Percentiles rank a stretch among this genome's conserved stretches.
These are phyloP conservation scores for Russula sp. DNA, from an alignment of 768 basidiomycete species.

Conservation along the genomic window DNA sequence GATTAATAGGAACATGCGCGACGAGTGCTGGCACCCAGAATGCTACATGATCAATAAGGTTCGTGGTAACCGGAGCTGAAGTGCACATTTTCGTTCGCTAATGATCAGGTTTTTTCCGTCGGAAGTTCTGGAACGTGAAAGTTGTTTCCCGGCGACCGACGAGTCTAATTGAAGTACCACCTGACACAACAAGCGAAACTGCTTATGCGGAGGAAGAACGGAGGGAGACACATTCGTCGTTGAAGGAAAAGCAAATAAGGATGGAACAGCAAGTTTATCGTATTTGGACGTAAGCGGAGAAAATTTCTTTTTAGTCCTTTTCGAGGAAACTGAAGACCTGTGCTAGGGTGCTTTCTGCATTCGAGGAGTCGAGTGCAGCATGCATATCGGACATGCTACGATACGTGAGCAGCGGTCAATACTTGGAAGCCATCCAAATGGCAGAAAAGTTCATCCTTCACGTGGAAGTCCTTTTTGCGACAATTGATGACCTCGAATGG, in stretches of 20 bases:
- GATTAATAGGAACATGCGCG: constrained; percentile 95
- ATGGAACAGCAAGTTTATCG: constrained; percentile 99
- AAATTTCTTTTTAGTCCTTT: background rate
- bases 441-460: constrained; percentile 98
- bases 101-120: constrained; percentile 21
- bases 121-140: constrained; percentile 98
- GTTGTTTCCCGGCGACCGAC: constrained; percentile 72
- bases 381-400: constrained; percentile 99
- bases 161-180: constrained; percentile 43
- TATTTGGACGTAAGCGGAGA: constrained; percentile 82
- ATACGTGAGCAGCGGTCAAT: constrained; percentile 94
- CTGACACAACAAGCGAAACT: constrained; percentile 39
- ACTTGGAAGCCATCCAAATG: constrained; percentile 95
- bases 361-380: constrained; percentile 98
- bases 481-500: constrained; percentile 93
- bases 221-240: constrained; percentile 67
- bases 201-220: constrained; percentile 75
- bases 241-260: constrained; percentile 85
- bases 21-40: constrained; percentile 99
- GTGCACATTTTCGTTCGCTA: constrained; percentile 8
- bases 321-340: constrained; percentile 20
- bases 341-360: constrained; percentile 84
- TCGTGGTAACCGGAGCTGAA: constrained; percentile 5
- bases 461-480: constrained; percentile 95
- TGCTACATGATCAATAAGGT: constrained; percentile 99